Base-by-base conservation (phyloP, 768 basidiomycete species). In the Botryobasidium botryosum region DNA sequence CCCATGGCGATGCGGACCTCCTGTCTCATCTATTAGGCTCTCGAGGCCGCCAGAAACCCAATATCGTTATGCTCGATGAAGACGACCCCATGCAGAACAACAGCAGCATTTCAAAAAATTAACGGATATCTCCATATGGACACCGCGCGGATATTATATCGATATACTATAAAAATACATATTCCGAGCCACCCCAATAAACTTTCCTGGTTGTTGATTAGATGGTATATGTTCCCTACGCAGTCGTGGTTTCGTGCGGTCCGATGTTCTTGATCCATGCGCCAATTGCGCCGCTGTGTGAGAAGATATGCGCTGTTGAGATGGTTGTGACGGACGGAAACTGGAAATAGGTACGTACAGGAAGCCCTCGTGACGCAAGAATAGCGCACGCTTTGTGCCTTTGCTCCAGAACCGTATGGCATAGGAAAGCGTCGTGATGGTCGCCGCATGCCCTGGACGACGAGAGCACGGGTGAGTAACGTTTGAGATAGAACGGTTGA, bases 321-420 rank as follows among this genome's bases (percentile, higher is more conserved):
- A 4, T 23, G 8, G 8, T 40, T 40, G 2, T 15, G 27, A 45
- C 36, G 38, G 28, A 46, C 40, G 23, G n/a, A 39, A 36, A 42
- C 49, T 35, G 43, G 40, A 23, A 18, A 17, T 44, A 7, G 10
- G 5, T 35, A 76, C 84, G 65, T 61, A 91, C 84, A 96, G 63
- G 68, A 96, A 97, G 3, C 92, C 94, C 65, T 99, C 94, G 55
- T 99, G 94, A 49, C 94, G 76, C 50, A 99, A 68, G 68, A 99
- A 99, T 52, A 96, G 68, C 33, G 94, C 94, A 32, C 87, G 76
- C 62, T 96, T 97, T 26, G 79, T 91, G 0, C 94, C 94, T 59
- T 91, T 92, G 55, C 87, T 91, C 94, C 94, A 99, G 66, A 97
- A 99, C 15, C 94, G 78, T 62, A 99, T 97, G 18, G 94, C 94